Evolutionary conservation across 805 yeast species (phyloP), one percentile per base, ranked within the genome.

Genomic region (Candida maesae): DNA sequence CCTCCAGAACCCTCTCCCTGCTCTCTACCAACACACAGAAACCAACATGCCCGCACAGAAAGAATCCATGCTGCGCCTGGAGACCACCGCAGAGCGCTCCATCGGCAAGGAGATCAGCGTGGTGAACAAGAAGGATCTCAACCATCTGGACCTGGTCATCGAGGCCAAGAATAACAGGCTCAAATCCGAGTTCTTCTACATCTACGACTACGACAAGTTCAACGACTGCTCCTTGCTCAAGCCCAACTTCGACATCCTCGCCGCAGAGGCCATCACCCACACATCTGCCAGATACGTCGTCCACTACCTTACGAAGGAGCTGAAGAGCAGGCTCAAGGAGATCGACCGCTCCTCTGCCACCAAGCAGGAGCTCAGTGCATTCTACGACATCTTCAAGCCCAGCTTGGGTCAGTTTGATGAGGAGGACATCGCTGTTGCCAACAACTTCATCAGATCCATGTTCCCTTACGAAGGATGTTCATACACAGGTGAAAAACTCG

Each of bases 401-500:
- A 59, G 61, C 31, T 41, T 64, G 20, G 63, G 63, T 23, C 65
- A 61, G 37, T 61, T 61, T 29, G 58, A 56, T 29, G 55, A 58
- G n/a, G 41, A 47, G 13, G 67, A 63, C 38, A 55, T 63, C 25
- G 24, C 35, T 6, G 48, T 48, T 10, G 59, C 60, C 17, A 58
- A 57, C 26, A 48, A 49, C 4, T 52, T 57, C n/a, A 43, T 65
- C 26, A 55, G 45, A 42, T 38, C 43, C 1, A 50, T 64, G 49
- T 65, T 65, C 51, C 69, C 69, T 14, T 60, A 55, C 39, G 60
- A 59, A 32, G 69, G 69, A 2, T 65, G 69, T 38, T 60, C 68
- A 4, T 51, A 56, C 30, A 60, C 59, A 6, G 67, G 66, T 12
- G 53, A 43, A 1, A 59, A 55, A 18, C 35, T 65, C 26, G 56